Evolutionary conservation across 345 rosid genomes (phyloP).

Genomic region (Syzygium aromaticum): DNA sequence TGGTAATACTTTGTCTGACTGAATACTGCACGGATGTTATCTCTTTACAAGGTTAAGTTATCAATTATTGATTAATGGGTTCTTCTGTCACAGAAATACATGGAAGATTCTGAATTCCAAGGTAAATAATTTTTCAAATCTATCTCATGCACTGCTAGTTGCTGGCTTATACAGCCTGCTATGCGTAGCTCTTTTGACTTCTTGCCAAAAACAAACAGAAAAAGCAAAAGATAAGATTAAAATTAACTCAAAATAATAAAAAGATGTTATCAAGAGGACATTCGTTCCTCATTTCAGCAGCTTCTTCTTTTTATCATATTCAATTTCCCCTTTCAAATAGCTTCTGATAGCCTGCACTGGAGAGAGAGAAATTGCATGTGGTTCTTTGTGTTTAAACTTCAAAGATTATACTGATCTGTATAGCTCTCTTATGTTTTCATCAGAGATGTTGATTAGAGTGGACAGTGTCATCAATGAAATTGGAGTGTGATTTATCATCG

Average conservation of each 20-base stretch:
- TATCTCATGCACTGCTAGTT: neutral
- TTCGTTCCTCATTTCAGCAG: neutral
- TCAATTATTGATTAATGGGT: neutral
- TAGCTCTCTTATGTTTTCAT: neutral
- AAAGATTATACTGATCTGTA: neutral
- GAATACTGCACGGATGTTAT: neutral
- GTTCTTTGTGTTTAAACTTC: neutral
- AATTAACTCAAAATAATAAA: neutral
- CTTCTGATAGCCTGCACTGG: neutral
- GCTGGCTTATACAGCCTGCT: neutral
- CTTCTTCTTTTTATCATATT: neutral
- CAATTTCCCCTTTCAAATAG: neutral
- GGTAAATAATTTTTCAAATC: slow-evolving; percentile 30
- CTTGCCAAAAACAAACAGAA: neutral
- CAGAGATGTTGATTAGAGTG: slow-evolving; percentile 77
- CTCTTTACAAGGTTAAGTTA: neutral
- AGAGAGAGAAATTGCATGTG: neutral
- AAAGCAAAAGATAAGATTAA: neutral
- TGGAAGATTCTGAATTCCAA: slow-evolving; percentile 83
- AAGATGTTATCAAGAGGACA: neutral
- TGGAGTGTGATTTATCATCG: slow-evolving; percentile 25
- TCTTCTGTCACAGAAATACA: slow-evolving; percentile 49
- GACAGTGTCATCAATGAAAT: slow-evolving; percentile 53
- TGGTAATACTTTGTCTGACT: slow-evolving; percentile 30
- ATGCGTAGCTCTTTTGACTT: neutral